Conservation (phyloP, 1,284 basidiomycete species). For the Tranzscheliella williamsii region DNA sequence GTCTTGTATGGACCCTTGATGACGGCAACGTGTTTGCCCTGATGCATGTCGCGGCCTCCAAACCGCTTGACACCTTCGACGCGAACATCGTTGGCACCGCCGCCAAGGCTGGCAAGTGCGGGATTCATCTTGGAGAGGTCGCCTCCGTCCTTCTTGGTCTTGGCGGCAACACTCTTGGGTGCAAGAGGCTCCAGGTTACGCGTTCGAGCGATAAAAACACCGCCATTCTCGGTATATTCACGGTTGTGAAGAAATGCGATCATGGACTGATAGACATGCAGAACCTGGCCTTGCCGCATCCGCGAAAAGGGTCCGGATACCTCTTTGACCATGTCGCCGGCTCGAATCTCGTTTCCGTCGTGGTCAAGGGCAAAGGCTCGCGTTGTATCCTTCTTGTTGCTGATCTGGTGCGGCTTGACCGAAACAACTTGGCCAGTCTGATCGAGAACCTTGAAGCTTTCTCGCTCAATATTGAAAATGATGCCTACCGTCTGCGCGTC, state of each 20-base stretch:
- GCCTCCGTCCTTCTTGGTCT: slow-evolving; percentile 56
- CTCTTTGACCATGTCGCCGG: slow-evolving; percentile 93
- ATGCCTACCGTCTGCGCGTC: slow-evolving; percentile 93
- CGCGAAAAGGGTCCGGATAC: slow-evolving; percentile 76
- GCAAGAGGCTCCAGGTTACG: slow-evolving; percentile 66
- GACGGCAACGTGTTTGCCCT: slow-evolving; percentile 79
- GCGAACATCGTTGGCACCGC: slow-evolving; percentile 46
- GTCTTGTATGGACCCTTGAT: slow-evolving; percentile 89
- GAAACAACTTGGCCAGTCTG: slow-evolving; percentile 81
- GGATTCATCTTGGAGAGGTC: slow-evolving; percentile 98
- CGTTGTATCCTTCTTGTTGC: slow-evolving; percentile 79
- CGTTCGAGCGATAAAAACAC: slow-evolving; percentile 80
- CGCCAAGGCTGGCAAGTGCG: slow-evolving; percentile 64
- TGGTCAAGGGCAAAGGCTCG: slow-evolving; percentile 86
- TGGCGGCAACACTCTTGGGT: slow-evolving; percentile 67
- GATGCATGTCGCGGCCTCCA: slow-evolving; percentile 70
- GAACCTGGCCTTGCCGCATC: slow-evolving; percentile 82
- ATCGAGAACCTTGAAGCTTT: slow-evolving; percentile 91
- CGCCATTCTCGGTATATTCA: slow-evolving; percentile 85
- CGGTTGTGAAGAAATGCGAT: slow-evolving; percentile 93
- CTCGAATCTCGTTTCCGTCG: slow-evolving; percentile 74
- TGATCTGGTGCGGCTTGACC: slow-evolving; percentile 91
- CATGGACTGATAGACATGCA: slow-evolving; percentile 93
- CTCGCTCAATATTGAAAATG: slow-evolving; percentile 95
- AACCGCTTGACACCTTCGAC: slow-evolving; percentile 38